Evolutionary conservation across 768 basidiomycete genomes (phyloP).

Genomic region (Lactifluus volemus): DNA sequence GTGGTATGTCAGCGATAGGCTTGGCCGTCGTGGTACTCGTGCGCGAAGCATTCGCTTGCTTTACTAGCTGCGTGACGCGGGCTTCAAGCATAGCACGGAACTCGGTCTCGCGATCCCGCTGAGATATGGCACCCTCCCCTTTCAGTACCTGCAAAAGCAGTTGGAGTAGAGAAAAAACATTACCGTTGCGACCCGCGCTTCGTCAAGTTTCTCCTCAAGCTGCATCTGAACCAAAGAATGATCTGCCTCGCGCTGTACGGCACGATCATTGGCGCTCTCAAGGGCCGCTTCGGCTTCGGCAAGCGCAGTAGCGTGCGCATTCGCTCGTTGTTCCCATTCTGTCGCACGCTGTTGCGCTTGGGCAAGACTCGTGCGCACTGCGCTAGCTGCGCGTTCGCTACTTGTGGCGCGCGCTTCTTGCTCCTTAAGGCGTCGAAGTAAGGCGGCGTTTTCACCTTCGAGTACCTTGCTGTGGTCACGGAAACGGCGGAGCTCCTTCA

Average conservation of each 20-base stretch:
- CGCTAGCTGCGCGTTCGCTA: slow-evolving; percentile 48
- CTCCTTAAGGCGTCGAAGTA: slow-evolving; percentile 70
- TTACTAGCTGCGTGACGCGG: slow-evolving; percentile 42
- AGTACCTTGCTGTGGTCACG: slow-evolving; percentile 49
- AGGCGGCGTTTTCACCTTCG: slow-evolving; percentile 55
- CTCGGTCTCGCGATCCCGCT: slow-evolving; percentile 62
- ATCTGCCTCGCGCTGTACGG: slow-evolving; percentile 62
- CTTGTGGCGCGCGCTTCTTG: slow-evolving; percentile 53
- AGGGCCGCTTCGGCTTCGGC: slow-evolving; percentile 51
- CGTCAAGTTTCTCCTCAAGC: slow-evolving; percentile 67
- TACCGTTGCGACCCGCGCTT: slow-evolving; percentile 62
- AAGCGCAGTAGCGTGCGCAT: slow-evolving; percentile 57
- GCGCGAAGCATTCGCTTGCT: slow-evolving; percentile 44
- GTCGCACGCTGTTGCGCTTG: slow-evolving; percentile 70
- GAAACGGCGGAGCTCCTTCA: slow-evolving; percentile 57
- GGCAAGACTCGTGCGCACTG: slow-evolving; percentile 53
- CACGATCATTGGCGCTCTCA: slow-evolving; percentile 58
- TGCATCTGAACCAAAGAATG: slow-evolving; percentile 58
- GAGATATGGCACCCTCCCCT: slow-evolving; percentile 2
- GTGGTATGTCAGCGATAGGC: slow-evolving; percentile 30
- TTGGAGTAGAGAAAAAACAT: neutral
- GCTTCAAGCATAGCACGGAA: slow-evolving; percentile 51
- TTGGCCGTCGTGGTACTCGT: neutral
- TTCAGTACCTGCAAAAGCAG: neutral
- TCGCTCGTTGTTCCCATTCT: slow-evolving; percentile 76